Evolutionary conservation across 192 early-diverging fungal species (phyloP), one percentile per base, ranked within the genome.

Genomic region (Funneliformis geosporum): DNA sequence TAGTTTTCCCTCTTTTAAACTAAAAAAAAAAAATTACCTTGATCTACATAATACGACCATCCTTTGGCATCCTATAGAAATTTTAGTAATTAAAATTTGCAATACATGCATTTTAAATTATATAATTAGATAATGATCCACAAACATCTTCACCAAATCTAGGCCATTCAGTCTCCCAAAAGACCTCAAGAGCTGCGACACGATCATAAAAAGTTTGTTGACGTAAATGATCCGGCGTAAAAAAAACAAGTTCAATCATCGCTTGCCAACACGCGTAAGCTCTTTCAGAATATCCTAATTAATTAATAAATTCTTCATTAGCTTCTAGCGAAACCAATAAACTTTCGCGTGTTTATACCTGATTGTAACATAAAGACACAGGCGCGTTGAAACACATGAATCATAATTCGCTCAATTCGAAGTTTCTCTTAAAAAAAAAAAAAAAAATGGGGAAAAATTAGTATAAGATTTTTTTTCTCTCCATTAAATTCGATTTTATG

Each of bases 281-380:
- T 39, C 83, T 81, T 70, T 90, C 89, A 33, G 78, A 76, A 62
- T 88, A 90, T 5, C 89, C 88, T 89, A 79, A 69, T 40, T 4
- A 69, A 38, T 9, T 40, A 38, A 27, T 14, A 60, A 3, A 27
- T 1, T 38, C 25, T 4, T 12, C 33, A 42, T 65, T 39, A 55
- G 44, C 59, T 14, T 12, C 16, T 62, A 23, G 9, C 23, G 60
- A 28, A 14, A 33, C 9, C 6, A 74, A 44, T 25, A 72, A 50
- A 43, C 28, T 21, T 27, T 39, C 12, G 44, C 28, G 16, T 1
- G n/a, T 60, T 67, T 75, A 25, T 84, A 89, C 88, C 89, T 80
- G 85, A 84, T 79, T 90, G 84, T 47, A 86, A 87, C 60, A 90
- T 68, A 75, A 90, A 89, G 2, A 85, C 71, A 73, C 88, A 89